Evolutionary conservation across 768 basidiomycete species (phyloP).

Genomic region (Podaxis mareebaensis): DNA sequence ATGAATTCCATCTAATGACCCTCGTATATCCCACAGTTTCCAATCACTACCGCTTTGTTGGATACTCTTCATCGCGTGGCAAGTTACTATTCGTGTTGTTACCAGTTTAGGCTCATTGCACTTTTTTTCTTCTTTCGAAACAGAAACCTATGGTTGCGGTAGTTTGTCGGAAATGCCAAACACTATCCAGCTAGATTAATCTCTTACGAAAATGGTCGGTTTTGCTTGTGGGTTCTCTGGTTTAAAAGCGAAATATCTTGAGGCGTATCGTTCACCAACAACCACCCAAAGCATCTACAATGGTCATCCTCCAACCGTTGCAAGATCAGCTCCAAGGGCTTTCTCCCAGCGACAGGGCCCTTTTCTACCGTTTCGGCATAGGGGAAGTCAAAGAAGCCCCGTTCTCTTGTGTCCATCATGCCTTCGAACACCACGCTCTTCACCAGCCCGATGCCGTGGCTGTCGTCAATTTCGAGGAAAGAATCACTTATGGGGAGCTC

Average conservation of each 20-base stretch:
- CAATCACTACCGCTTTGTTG: background rate
- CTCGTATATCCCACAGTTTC: background rate
- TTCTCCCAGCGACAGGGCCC: slow-evolving; percentile 39
- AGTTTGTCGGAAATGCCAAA: slow-evolving; percentile 24
- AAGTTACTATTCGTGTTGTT: slow-evolving; percentile 24
- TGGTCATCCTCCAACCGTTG: slow-evolving; percentile 24
- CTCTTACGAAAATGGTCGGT: slow-evolving; percentile 18
- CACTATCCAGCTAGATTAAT: slow-evolving; percentile 17
- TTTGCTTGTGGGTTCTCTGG: slow-evolving; percentile 13
- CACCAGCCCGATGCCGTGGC: slow-evolving; percentile 43
- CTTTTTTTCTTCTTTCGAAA: slow-evolving; percentile 12
- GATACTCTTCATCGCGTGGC: slow-evolving; percentile 17
- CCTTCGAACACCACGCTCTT: slow-evolving; percentile 50
- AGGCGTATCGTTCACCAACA: slow-evolving; percentile 14
- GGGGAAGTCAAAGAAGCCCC: slow-evolving; percentile 37
- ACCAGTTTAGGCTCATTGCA: slow-evolving; percentile 20
- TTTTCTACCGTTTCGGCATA: slow-evolving; percentile 47
- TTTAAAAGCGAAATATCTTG: slow-evolving; percentile 23
- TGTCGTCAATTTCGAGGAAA: slow-evolving; percentile 47
- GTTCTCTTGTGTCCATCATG: slow-evolving; percentile 55
- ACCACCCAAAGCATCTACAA: slow-evolving; percentile 17
- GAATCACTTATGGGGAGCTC: slow-evolving; percentile 52
- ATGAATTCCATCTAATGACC: background rate
- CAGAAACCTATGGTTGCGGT: slow-evolving; percentile 20
- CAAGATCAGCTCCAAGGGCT: slow-evolving; percentile 31